Evolutionary conservation across 2,329 filamentous ascomycete genomes (phyloP).

Genomic region (Uncinocarpus reesii): DNA sequence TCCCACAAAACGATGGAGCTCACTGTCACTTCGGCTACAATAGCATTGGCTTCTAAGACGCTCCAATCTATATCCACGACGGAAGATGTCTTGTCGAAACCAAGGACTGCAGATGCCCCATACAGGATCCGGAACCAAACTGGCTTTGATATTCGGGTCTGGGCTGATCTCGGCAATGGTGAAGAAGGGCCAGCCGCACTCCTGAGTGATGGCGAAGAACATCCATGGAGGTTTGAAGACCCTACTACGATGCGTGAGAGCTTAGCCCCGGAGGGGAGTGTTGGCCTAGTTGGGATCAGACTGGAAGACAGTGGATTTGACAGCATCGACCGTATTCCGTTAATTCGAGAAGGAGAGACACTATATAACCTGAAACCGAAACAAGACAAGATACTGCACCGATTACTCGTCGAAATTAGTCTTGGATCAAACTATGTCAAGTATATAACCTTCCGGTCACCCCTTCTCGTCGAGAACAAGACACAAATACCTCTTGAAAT

Average conservation of each 20-base stretch:
- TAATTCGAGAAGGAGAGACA: conserved; percentile 89
- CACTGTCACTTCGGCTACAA: conserved; percentile 84
- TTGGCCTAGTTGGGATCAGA: conserved; percentile 67
- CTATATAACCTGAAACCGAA: conserved; percentile 82
- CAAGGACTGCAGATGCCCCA: conserved; percentile 79
- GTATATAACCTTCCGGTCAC: conserved; percentile 90
- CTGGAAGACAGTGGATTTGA: conserved; percentile 94
- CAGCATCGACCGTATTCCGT: conserved; percentile 70
- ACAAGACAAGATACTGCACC: conserved; percentile 73
- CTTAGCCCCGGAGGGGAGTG: conserved; percentile 69
- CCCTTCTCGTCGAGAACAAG: conserved; percentile 84
- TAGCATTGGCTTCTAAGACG: conserved; percentile 85
- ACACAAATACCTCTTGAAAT: conserved; percentile 94
- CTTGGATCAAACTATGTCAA: conserved; percentile 94
- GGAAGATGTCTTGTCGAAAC: conserved; percentile 87
- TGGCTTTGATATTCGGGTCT: conserved; percentile 77
- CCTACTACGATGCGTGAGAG: conserved; percentile 94
- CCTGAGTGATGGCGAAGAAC: conserved; percentile 78
- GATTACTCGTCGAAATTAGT: conserved; percentile 81
- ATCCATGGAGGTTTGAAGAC: conserved; percentile 93
- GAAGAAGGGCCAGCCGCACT: conserved; percentile 58
- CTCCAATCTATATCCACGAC: conserved; percentile 79
- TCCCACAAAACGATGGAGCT: conserved; percentile 88
- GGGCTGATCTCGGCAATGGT: conserved; percentile 64
- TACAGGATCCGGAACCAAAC: conserved; percentile 94